Percentiles rank a stretch among this genome's conserved stretches.
Evolutionary conservation across 2,329 filamentous ascomycete genomes (phyloP).

Genomic region (Fusarium torreyae): DNA sequence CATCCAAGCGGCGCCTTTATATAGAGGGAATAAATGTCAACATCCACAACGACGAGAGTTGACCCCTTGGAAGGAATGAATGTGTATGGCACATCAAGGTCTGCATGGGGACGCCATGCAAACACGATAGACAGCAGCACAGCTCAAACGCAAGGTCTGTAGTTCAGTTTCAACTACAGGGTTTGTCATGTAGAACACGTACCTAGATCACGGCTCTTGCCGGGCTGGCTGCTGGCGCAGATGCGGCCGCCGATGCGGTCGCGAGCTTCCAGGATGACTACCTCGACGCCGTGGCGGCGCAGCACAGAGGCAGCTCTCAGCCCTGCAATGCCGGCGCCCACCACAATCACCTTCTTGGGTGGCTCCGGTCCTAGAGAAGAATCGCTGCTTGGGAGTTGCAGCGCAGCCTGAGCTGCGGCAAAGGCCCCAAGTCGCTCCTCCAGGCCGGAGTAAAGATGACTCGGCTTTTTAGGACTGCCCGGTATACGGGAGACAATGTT

Average conservation of each 20-base stretch:
- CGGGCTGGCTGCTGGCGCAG: not conserved
- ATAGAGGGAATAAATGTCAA: not conserved
- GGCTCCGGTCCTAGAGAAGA: not conserved
- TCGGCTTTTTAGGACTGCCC: no score
- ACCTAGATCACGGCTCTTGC: conserved; percentile 2
- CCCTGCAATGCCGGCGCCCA: not conserved
- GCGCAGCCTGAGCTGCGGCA: no score
- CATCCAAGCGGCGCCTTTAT: conserved; percentile 1
- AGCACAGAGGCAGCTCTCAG: not conserved
- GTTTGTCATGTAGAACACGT: not conserved
- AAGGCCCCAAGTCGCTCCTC: no score
- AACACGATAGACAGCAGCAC: conserved; percentile 6
- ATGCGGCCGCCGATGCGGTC: not conserved
- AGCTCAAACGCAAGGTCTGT: conserved; percentile 3
- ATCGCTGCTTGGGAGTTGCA: not conserved
- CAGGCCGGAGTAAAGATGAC: no score
- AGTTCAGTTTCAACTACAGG: conserved; percentile 1
- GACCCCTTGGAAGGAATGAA: not conserved
- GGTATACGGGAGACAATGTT: no score
- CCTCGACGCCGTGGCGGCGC: not conserved
- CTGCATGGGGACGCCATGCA: not conserved
- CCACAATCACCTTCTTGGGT: not conserved
- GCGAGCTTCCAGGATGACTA: conserved; percentile 1
- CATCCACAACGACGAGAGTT: not conserved
- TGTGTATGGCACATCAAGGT: conserved; percentile 3